A percentile compares a stretch with the other conserved stretches of the same genome.
These are phyloP conservation scores for Cytidiella melzeri DNA, from an alignment of 768 basidiomycete species.

Conservation along the genomic window DNA sequence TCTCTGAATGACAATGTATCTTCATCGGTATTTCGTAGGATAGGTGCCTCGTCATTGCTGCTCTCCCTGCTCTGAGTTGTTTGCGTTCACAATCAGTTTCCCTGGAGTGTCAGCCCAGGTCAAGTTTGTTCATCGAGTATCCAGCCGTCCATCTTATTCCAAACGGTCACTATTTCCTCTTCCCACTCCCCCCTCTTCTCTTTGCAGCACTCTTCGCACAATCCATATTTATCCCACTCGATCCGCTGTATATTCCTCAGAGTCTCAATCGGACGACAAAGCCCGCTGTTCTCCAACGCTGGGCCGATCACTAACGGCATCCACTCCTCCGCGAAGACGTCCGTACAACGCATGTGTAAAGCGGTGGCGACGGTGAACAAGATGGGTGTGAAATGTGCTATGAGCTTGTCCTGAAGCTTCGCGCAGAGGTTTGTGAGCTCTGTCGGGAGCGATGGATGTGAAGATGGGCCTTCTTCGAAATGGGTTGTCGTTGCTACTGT, in stretches of 20 bases:
- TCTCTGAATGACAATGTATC: no score
- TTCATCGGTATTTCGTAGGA: no score
- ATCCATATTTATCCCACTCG: constrained; percentile 51
- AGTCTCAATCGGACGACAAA: constrained; percentile 69
- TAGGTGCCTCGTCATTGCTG: no score
- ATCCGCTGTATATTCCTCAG: constrained; percentile 49
- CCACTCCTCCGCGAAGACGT: constrained; percentile 67
- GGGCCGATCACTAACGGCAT: constrained; percentile 64
- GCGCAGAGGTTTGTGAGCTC: constrained; percentile 25
- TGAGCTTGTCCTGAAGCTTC: constrained; percentile 32
- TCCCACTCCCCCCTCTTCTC: constrained; percentile 66
- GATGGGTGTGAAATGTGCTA: constrained; percentile 64
- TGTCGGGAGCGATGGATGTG: constrained; percentile 17
- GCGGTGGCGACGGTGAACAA: constrained; percentile 62
- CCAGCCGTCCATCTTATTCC: constrained; percentile 60
- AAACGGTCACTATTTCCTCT: constrained; percentile 50
- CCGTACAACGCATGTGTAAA: constrained; percentile 71
- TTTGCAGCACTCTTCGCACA: constrained; percentile 51
- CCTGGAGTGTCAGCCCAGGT: no score
- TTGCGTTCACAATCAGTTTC: no score
- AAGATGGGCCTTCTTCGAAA: constrained; percentile 41
- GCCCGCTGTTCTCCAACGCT: constrained; percentile 53
- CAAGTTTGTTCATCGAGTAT: no score
- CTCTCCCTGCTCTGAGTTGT: no score
- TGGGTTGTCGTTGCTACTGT: constrained; percentile 53